Evolutionary conservation across 768 basidiomycete species (phyloP).

Genomic region (Postia placenta): DNA sequence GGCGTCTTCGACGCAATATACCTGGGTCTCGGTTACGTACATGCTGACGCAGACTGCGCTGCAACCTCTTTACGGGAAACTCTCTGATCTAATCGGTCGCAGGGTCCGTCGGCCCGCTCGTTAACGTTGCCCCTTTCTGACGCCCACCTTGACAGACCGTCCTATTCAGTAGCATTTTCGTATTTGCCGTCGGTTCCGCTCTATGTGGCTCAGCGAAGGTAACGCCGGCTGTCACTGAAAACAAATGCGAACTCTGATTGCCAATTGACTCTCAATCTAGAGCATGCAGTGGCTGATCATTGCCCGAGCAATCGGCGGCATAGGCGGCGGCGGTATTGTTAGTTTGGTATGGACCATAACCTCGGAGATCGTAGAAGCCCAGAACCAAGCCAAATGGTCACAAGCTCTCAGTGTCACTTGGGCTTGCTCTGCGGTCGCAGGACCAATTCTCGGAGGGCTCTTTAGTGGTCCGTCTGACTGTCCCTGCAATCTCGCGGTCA

Average conservation of each 20-base stretch:
- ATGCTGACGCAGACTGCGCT: constrained; percentile 83
- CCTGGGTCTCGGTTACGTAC: constrained; percentile 83
- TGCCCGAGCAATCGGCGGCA: constrained; percentile 60
- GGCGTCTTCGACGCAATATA: constrained; percentile 69
- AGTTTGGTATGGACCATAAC: constrained; percentile 84
- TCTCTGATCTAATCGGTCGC: constrained; percentile 76
- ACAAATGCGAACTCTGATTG: background rate
- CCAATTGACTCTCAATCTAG: too few species aligned
- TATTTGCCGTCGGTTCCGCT: constrained; percentile 75
- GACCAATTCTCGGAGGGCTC: constrained; percentile 75
- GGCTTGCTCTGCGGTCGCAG: constrained; percentile 81
- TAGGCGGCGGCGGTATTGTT: constrained; percentile 87
- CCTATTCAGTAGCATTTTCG: constrained; percentile 63
- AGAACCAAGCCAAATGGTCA: constrained; percentile 73
- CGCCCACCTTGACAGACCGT: constrained; percentile 41
- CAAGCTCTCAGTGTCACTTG: constrained; percentile 81
- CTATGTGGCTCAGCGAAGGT: constrained; percentile 75
- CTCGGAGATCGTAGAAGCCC: constrained; percentile 72
- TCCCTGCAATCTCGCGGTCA: constrained; percentile 6
- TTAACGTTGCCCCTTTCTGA: constrained; percentile 4
- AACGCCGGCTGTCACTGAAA: constrained; percentile 12
- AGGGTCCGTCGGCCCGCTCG: constrained; percentile 44
- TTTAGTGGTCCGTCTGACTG: constrained; percentile 62
- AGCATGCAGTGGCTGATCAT: constrained; percentile 59
- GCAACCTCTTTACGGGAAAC: constrained; percentile 75